Conservation (phyloP, 164 flowering plant species). For the Macadamia integrifolia region DNA sequence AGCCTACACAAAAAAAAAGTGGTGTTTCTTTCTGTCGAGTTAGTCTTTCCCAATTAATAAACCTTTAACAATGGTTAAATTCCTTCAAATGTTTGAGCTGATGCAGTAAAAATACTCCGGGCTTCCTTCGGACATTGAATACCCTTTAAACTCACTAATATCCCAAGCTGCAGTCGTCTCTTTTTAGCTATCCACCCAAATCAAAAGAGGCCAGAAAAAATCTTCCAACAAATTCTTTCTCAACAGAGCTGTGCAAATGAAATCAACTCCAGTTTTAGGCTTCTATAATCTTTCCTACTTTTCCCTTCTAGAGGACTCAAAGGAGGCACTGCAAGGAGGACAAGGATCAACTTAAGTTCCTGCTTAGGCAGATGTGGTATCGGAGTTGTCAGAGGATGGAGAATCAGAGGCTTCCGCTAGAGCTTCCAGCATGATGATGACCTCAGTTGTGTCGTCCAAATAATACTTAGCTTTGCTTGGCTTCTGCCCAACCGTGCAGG, state of each 20-base stretch:
- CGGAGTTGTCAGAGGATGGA: conserved; percentile 29
- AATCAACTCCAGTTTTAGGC: not conserved
- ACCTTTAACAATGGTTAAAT: not conserved
- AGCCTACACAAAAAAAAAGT: conserved; percentile 1
- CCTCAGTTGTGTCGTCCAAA: conserved; percentile 48
- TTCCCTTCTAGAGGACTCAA: conserved; percentile 2
- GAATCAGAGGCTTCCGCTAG: conserved; percentile 43
- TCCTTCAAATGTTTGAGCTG: not conserved
- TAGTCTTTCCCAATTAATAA: not conserved
- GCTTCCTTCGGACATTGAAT: not conserved
- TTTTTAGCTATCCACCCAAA: not conserved
- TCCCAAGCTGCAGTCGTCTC: conserved; percentile 2
- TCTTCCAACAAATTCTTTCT: conserved; percentile 10
- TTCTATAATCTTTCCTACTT: not conserved
- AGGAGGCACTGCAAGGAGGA: conserved; percentile 6
- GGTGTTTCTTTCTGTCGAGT: conserved; percentile 7
- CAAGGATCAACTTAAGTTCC: conserved; percentile 12
- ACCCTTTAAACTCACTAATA: not conserved
- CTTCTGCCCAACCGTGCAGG: conserved; percentile 57
- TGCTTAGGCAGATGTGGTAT: conserved; percentile 19
- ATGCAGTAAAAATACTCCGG: not conserved
- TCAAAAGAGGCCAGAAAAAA: not conserved
- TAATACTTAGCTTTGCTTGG: conserved; percentile 63
- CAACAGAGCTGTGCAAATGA: conserved; percentile 8
- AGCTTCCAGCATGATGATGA: conserved; percentile 38